Evolutionary conservation across 225 moss, liverwort and hornwort genomes (phyloP), one percentile per base, ranked within the genome.

Genomic region (Straminergon stramineum): DNA sequence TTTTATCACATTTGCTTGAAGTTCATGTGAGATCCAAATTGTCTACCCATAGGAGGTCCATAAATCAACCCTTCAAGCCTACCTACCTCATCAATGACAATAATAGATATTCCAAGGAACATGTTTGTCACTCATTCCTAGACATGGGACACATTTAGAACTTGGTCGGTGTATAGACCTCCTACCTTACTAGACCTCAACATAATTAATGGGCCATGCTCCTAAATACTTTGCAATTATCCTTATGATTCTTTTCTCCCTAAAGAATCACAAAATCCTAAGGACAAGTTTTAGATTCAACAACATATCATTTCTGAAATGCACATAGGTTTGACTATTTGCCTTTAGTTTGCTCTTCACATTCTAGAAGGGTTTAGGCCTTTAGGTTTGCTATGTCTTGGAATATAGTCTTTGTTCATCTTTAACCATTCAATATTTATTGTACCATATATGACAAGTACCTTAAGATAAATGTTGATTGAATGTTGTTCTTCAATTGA

Each of bases 161-260:
- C 24, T 4, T 39, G 0, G 8, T 39, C 1, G 1, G 14, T 14
- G 39, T 39, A 24, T 71, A 0, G 1, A 71, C 15, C 8, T 41
- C 18, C 15, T 71, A 71, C 14, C 15, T 65, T 48, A 51, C 7
- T 48, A 45, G 2, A 23, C 48, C 32, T 24, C 24, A 22, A 65
- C 7, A 24, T 0, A 39, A 60, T 5, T 41, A 10, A 5, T 26
- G 1, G 14, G 2, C 12, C 4, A 35, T 51, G 18, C 34, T 17
- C 51, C 17, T 7, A 83, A 82, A 17, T 51, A 43, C 16, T 48
- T 48, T 64, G 2, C 32, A 63, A 41, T 23, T 34, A 48, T 64
- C 7, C 11, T n/a, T 56, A 1, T 0, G 0, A 75, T 31, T 20
- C 7, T 20, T 31, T 20, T 75, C 2, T 5, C 16, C 21, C 5